A percentile compares a stretch with the other conserved stretches of the same genome.
phyloP scores from a whole-genome alignment of 495 filamentous ascomycete genomes.

The Tirmania nivea region DNA sequence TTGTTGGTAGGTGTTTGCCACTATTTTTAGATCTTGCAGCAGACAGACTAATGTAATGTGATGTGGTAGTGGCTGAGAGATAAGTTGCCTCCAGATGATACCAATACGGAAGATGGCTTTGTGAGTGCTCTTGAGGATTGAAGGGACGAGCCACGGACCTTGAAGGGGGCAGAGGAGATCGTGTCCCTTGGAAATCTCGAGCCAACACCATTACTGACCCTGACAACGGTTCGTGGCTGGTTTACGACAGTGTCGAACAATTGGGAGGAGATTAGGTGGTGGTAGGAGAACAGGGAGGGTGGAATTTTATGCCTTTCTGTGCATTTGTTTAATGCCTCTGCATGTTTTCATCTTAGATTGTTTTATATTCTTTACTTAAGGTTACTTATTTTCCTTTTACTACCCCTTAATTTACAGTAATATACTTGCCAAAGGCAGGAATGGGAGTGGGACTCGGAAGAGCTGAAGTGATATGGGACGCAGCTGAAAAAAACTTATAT shows the following conservation, averaged over 20 bases:
- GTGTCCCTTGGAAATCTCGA: neutral
- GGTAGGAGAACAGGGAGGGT: neutral
- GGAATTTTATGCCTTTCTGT: too few relatives aligned
- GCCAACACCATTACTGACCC: neutral
- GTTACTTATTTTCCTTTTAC: too few relatives aligned
- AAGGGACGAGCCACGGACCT: neutral
- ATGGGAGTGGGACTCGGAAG: too few relatives aligned
- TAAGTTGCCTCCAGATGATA: constrained; percentile 46
- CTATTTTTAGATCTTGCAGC: neutral
- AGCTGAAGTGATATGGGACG: too few relatives aligned
- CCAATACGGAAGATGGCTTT: neutral
- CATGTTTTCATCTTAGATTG: too few relatives aligned
- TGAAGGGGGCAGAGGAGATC: neutral
- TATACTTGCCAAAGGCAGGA: too few relatives aligned
- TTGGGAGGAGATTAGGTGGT: neutral
- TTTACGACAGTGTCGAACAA: neutral
- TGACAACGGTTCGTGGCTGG: neutral
- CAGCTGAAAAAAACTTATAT: too few relatives aligned
- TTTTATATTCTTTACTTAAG: too few relatives aligned
- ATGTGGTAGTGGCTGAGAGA: constrained; percentile 45
- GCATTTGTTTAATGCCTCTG: too few relatives aligned
- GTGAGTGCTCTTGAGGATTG: neutral
- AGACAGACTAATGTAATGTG: neutral
- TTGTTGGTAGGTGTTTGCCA: constrained; percentile 22
- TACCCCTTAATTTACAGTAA: too few relatives aligned